Evolutionary conservation across 225 moss, liverwort and hornwort genomes (phyloP), one percentile per base, ranked within the genome.

Genomic region (Marchantia polymorpha): DNA sequence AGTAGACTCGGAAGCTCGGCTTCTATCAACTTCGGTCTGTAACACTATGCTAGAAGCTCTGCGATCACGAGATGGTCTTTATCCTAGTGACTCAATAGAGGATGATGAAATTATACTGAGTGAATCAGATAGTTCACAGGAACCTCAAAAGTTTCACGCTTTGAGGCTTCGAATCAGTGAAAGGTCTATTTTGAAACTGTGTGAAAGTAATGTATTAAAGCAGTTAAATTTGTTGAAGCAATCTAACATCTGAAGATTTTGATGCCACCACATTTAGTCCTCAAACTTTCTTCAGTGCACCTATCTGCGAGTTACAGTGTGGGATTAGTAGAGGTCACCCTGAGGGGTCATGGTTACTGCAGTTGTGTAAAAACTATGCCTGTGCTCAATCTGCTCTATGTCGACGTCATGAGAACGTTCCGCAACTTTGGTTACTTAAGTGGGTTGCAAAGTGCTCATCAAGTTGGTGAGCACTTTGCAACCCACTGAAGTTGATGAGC

Each of bases 141-240:
- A 94, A 26, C 82, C 85, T n/a, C 89, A 86, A 77, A 84, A 77
- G 56, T 90, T 87, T 77, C 89, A 91, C 82, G 87, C 91, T 14
- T 82, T 94, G 63, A 75, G 77, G 29, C 81, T 96, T 77, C 89
- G 91, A 7, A 81, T 87, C 46, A 86, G 94, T 56, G 96, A 96
- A 79, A 85, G 94, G 60, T 88, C 90, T 17, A 91, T 94, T 74
- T 77, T 96, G 73, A 83, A 78, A 22, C 87, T 81, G 81, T 92
- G 90, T 81, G 69, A 84, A 61, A 72, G 77, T 26, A 31, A 82
- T 64, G 61, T 90, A 13, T 61, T 10, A 6, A 60, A 54, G 8
- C 68, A 61, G 26, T 77, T 83, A 51, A 78, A 10, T 10, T 26
- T 74, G 54, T 15, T 63, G 31, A 47, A 8, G 22, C 7, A 47